These are phyloP conservation scores for Mikania micrantha DNA, from an alignment of 129 eudicot genomes.

Conservation along the genomic window DNA sequence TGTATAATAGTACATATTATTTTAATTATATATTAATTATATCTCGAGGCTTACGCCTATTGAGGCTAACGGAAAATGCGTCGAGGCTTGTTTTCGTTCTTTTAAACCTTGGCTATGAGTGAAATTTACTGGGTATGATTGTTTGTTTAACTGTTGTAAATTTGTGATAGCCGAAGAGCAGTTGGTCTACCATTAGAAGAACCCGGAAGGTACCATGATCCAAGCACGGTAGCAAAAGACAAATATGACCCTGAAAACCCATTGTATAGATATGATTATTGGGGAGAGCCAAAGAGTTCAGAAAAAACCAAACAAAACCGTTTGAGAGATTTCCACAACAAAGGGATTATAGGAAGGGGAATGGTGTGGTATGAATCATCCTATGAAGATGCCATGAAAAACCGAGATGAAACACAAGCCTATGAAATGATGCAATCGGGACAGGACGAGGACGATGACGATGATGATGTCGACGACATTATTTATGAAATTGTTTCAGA, in stretches of 20 bases:
- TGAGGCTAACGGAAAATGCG: too few species aligned
- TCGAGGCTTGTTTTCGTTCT: too few species aligned
- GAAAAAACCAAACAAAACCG: slow-evolving; percentile 77
- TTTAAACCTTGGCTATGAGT: too few species aligned
- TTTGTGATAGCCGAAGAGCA: slow-evolving; percentile 67
- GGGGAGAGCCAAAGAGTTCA: slow-evolving; percentile 98
- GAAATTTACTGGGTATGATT: too few species aligned
- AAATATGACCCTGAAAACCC: slow-evolving; percentile 75
- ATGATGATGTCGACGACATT: slow-evolving; percentile 26
- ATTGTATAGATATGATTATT: slow-evolving; percentile 76
- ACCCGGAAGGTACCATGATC: slow-evolving; percentile 77
- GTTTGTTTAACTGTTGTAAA: not conserved
- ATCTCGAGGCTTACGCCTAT: too few species aligned
- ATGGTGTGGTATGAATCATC: slow-evolving; percentile 76
- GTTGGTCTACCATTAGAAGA: slow-evolving; percentile 86
- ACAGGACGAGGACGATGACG: slow-evolving; percentile 36
- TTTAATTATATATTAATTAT: too few species aligned
- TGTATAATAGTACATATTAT: too few species aligned
- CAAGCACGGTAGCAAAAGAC: slow-evolving; percentile 57
- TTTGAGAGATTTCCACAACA: slow-evolving; percentile 73
- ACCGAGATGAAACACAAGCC: slow-evolving; percentile 43
- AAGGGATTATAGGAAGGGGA: slow-evolving; percentile 77
- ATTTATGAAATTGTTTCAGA: slow-evolving; percentile 29
- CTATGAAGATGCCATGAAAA: slow-evolving; percentile 72
- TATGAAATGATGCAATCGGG: slow-evolving; percentile 23